Conservation (phyloP, 345 rosid genomes). For the Angophora floribunda region DNA sequence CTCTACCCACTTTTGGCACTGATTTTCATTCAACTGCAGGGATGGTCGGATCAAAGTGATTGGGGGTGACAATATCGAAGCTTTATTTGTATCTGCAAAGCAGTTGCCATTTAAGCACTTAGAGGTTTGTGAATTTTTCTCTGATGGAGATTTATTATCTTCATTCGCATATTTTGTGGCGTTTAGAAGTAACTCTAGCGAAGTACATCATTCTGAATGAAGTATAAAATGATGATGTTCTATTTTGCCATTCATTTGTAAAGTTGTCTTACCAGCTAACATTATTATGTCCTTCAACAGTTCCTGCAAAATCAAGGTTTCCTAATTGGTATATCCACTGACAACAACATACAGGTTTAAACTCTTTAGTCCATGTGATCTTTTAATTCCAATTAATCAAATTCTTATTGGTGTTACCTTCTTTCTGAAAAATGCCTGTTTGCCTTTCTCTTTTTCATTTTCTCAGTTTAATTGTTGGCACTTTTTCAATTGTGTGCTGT, state of each 20-base stretch:
- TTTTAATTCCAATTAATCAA: background rate
- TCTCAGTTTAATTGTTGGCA: background rate
- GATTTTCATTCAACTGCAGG: constrained; percentile 13
- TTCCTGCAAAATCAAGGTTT: constrained; percentile 76
- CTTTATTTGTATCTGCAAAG: constrained; percentile 63
- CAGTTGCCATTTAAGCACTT: constrained; percentile 56
- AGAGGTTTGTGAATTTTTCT: constrained; percentile 39
- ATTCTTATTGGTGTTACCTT: background rate
- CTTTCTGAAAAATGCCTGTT: background rate
- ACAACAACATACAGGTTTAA: constrained; percentile 71
- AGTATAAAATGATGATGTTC: background rate
- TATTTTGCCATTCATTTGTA: background rate
- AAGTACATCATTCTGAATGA: background rate
- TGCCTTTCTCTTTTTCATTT: background rate
- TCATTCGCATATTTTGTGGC: background rate
- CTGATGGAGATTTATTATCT: background rate
- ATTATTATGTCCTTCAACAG: constrained; percentile 21
- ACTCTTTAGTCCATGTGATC: background rate
- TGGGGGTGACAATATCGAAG: constrained; percentile 76
- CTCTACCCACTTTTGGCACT: background rate
- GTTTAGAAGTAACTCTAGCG: background rate
- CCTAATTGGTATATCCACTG: constrained; percentile 54
- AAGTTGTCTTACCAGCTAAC: background rate
- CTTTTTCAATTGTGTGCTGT: background rate
- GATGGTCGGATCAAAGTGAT: constrained; percentile 91